Conservation (phyloP, 306 rosid genomes). For the Cucurbita maxima region DNA sequence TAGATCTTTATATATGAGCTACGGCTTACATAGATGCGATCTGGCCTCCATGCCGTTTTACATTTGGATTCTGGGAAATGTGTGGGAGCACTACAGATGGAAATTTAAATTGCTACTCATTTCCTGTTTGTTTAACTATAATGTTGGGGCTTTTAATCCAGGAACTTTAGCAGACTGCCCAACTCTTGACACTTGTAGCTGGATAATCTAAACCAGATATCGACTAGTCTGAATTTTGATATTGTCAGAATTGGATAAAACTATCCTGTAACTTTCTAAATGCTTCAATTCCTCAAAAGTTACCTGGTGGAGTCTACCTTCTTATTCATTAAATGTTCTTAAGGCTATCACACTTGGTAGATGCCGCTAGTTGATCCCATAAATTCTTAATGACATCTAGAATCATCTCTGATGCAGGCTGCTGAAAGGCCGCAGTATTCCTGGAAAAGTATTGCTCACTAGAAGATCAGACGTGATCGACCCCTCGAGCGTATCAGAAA, state of each 20-base stretch:
- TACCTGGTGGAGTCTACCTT: background rate
- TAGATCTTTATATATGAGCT: slow-evolving; percentile 12
- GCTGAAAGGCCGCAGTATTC: slow-evolving; percentile 86
- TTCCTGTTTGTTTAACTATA: background rate
- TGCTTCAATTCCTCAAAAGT: background rate
- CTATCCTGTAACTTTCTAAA: background rate
- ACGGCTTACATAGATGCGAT: slow-evolving; percentile 3
- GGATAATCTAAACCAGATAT: background rate
- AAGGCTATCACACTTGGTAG: background rate
- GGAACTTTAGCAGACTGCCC: background rate
- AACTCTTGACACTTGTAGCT: background rate
- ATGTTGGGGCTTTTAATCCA: background rate
- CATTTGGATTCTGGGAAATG: slow-evolving; percentile 16
- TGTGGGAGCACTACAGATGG: slow-evolving; percentile 7
- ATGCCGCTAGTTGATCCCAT: background rate
- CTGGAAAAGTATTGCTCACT: slow-evolving; percentile 73
- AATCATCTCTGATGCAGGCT: slow-evolving; percentile 34
- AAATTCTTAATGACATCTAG: background rate
- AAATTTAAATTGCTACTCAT: background rate
- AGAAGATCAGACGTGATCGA: slow-evolving; percentile 38
- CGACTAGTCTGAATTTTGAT: background rate
- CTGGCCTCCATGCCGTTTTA: slow-evolving; percentile 4
- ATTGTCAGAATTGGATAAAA: background rate
- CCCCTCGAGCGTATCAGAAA: slow-evolving; percentile 22
- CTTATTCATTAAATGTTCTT: background rate